These are phyloP conservation scores for Zarea fungicola DNA, from an alignment of 2,329 filamentous ascomycete genomes.

Conservation along the genomic window DNA sequence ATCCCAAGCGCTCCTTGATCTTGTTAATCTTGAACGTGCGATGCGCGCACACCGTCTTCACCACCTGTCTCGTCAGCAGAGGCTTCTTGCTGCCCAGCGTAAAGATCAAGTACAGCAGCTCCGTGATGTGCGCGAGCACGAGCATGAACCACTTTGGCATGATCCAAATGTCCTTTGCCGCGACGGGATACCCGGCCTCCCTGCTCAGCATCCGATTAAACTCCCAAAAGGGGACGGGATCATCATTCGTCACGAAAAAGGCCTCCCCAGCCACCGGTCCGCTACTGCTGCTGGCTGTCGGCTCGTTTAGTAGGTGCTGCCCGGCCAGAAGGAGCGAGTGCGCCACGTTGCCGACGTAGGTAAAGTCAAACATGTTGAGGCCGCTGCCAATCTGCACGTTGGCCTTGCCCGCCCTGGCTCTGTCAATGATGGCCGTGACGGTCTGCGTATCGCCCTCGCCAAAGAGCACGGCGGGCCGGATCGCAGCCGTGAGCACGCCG, in stretches of 20 bases:
- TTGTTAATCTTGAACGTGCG: slow-evolving; percentile 74
- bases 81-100: slow-evolving; percentile 38
- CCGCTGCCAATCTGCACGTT: slow-evolving; percentile 73
- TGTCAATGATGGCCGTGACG: slow-evolving; percentile 67
- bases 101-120: slow-evolving; percentile 45
- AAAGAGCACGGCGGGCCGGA: slow-evolving; percentile 85
- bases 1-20: slow-evolving; percentile 65
- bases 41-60: slow-evolving; percentile 67
- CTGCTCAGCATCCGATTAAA: slow-evolving; percentile 75
- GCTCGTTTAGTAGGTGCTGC: slow-evolving; percentile 54
- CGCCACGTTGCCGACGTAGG: slow-evolving; percentile 58
- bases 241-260: slow-evolving; percentile 87
- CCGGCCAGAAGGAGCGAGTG: slow-evolving; percentile 81
- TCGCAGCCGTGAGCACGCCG: slow-evolving; percentile 65
- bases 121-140: slow-evolving; percentile 46
- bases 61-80: slow-evolving; percentile 53
- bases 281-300: no score
- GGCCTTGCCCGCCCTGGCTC: slow-evolving; percentile 63
- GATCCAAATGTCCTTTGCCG: slow-evolving; percentile 49
- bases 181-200: slow-evolving; percentile 47
- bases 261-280: slow-evolving; percentile 79
- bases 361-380: slow-evolving; percentile 59
- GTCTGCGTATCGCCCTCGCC: slow-evolving; percentile 80
- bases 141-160: slow-evolving; percentile 48
- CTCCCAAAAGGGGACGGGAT: slow-evolving; percentile 87